Evolutionary conservation across 1,284 basidiomycete species (phyloP).

Genomic region (Leccinum pallidistipes): DNA sequence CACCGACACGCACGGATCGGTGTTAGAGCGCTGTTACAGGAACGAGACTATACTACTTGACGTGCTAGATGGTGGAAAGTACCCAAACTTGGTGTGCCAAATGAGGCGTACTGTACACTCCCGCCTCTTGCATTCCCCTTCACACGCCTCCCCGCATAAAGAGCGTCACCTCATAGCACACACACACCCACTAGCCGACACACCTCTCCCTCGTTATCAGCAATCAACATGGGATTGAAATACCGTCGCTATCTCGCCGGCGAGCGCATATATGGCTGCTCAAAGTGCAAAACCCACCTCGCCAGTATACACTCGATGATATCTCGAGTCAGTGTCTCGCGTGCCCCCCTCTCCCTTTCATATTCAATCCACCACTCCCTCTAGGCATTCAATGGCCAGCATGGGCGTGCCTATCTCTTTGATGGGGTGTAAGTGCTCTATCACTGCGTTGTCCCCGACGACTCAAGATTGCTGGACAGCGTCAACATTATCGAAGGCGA

Average conservation of each 20-base stretch:
- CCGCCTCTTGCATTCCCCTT: constrained; percentile 22
- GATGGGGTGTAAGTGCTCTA: constrained; percentile 75
- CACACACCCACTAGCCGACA: not conserved
- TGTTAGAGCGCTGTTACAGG: constrained; percentile 32
- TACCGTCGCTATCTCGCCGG: constrained; percentile 88
- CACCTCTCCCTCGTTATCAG: not conserved
- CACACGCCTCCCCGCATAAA: constrained; percentile 35
- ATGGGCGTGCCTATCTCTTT: constrained; percentile 93
- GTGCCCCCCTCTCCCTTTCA: not conserved
- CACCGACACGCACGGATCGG: constrained; percentile 10
- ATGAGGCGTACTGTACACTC: constrained; percentile 26
- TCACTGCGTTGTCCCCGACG: constrained; percentile 1
- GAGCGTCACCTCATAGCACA: constrained; percentile 11
- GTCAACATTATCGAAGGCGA: constrained; percentile 90
- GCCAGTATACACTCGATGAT: constrained; percentile 92
- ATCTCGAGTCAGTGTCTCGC: constrained; percentile 67
- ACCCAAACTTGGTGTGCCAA: constrained; percentile 29
- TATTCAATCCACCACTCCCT: constrained; percentile 13
- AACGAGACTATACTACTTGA: not conserved
- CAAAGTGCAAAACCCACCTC: constrained; percentile 89
- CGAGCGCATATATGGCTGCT: constrained; percentile 89
- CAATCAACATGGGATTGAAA: constrained; percentile 74
- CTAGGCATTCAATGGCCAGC: constrained; percentile 92
- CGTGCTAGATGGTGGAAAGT: constrained; percentile 1
- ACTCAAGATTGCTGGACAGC: constrained; percentile 41